Evolutionary conservation across 768 basidiomycete genomes (phyloP).

Genomic region (Myochromella boudieri): DNA sequence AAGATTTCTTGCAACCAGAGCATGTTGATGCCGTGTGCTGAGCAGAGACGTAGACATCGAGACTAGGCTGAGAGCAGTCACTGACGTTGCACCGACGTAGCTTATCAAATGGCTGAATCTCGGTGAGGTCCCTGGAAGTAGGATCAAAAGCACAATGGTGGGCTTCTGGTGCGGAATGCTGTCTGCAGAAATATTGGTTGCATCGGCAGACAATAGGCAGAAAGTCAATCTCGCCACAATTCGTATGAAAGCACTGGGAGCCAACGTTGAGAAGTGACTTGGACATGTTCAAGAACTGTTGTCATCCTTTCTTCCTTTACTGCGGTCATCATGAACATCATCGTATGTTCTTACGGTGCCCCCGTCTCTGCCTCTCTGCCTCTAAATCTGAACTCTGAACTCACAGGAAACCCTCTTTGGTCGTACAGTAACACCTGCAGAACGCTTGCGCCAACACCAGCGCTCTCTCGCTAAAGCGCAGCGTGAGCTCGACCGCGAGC

Average conservation of each 20-base stretch:
- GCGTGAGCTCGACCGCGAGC: slow-evolving; percentile 96
- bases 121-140: neutral
- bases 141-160: slow-evolving; percentile 50
- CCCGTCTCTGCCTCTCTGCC: too few relatives aligned
- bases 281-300: slow-evolving; percentile 19
- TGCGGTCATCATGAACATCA: slow-evolving; percentile 65
- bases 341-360: slow-evolving; percentile 52
- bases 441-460: slow-evolving; percentile 95
- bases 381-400: too few relatives aligned
- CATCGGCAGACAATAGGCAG: slow-evolving; percentile 76
- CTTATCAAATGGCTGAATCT: slow-evolving; percentile 21
- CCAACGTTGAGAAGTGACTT: slow-evolving; percentile 57
- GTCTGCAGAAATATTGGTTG: slow-evolving; percentile 55
- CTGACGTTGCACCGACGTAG: slow-evolving; percentile 50
- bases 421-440: slow-evolving; percentile 91
- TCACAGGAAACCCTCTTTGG: slow-evolving; percentile 92
- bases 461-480: slow-evolving; percentile 95
- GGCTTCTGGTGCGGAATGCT: slow-evolving; percentile 58
- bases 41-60: slow-evolving; percentile 40
- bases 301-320: neutral
- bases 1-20: slow-evolving; percentile 50
- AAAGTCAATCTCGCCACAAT: slow-evolving; percentile 69
- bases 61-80: slow-evolving; percentile 55
- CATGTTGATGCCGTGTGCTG: slow-evolving; percentile 39
- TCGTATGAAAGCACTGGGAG: slow-evolving; percentile 56